Evolutionary conservation across 257 asterid species (phyloP).

Genomic region (Scutellaria baicalensis): DNA sequence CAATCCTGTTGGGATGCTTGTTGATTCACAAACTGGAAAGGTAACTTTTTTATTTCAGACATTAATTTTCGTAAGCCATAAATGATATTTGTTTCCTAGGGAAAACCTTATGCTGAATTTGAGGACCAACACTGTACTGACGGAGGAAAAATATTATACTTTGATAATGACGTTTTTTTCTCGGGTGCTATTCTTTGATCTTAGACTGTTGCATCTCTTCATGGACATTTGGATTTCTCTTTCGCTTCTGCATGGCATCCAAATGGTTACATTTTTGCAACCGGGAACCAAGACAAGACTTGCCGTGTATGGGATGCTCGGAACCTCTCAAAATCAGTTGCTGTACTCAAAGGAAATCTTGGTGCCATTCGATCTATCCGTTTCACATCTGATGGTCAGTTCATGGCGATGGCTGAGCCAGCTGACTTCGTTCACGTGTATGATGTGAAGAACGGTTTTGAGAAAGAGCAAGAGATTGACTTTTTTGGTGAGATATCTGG

Average conservation of each 20-base stretch:
- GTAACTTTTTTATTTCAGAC: constrained; percentile 19
- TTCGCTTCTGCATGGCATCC: constrained; percentile 79
- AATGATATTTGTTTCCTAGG: not conserved
- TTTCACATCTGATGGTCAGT: constrained; percentile 62
- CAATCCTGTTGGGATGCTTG: constrained; percentile 57
- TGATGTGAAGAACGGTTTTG: constrained; percentile 47
- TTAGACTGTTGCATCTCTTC: constrained; percentile 40
- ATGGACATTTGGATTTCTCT: constrained; percentile 60
- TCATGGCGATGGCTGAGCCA: constrained; percentile 43
- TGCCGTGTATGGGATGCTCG: constrained; percentile 68
- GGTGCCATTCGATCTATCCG: constrained; percentile 74
- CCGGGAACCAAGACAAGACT: constrained; percentile 73
- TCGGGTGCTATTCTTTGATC: not conserved
- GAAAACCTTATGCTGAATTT: not conserved
- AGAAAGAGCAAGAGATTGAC: constrained; percentile 65
- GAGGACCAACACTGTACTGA: not conserved
- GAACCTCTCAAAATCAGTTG: constrained; percentile 46
- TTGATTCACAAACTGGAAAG: constrained; percentile 67
- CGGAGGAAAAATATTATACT: not conserved
- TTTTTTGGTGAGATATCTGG: constrained; percentile 69
- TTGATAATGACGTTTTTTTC: not conserved
- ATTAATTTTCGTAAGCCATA: not conserved
- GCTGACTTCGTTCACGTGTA: constrained; percentile 50
- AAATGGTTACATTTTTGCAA: constrained; percentile 48
- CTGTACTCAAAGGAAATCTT: constrained; percentile 54